These are phyloP conservation scores for Hymenochaete sp. DNA, from an alignment of 1,284 basidiomycete species.

Conservation along the genomic window DNA sequence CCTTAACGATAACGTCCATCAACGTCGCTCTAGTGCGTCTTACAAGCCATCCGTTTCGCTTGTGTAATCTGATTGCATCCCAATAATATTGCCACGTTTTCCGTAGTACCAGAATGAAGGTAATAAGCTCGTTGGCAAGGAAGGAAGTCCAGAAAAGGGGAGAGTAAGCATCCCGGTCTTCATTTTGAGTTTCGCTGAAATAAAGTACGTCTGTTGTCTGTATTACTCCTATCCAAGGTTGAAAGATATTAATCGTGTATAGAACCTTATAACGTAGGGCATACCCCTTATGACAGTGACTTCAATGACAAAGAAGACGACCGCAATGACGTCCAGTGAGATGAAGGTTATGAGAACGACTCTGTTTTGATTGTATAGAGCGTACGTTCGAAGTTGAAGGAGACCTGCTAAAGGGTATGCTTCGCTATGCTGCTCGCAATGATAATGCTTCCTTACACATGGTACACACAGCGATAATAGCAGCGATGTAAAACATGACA, in stretches of 20 bases:
- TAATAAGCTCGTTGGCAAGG: background rate
- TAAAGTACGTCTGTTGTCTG: too few species aligned
- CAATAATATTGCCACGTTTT: background rate
- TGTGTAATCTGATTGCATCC: too few species aligned
- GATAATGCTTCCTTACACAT: background rate
- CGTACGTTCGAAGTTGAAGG: background rate
- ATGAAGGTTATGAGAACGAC: background rate
- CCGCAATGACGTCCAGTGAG: background rate
- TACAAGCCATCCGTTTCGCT: too few species aligned
- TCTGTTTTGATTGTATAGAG: background rate
- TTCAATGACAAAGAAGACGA: background rate
- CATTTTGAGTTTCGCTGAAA: too few species aligned
- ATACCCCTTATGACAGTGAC: too few species aligned
- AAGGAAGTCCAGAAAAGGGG: conserved; percentile 3
- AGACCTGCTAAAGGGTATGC: background rate
- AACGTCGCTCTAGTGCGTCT: background rate
- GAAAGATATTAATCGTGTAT: too few species aligned
- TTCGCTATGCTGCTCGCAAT: background rate
- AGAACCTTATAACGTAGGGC: too few species aligned
- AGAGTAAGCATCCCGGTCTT: too few species aligned
- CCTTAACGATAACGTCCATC: background rate
- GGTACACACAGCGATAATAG: background rate
- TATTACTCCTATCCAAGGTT: too few species aligned
- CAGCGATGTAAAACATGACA: background rate
- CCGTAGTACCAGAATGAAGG: conserved; percentile 1